These are phyloP conservation scores for Isoetes taiwanensis DNA, from an alignment of 75 land plant genomes.

Conservation along the genomic window DNA sequence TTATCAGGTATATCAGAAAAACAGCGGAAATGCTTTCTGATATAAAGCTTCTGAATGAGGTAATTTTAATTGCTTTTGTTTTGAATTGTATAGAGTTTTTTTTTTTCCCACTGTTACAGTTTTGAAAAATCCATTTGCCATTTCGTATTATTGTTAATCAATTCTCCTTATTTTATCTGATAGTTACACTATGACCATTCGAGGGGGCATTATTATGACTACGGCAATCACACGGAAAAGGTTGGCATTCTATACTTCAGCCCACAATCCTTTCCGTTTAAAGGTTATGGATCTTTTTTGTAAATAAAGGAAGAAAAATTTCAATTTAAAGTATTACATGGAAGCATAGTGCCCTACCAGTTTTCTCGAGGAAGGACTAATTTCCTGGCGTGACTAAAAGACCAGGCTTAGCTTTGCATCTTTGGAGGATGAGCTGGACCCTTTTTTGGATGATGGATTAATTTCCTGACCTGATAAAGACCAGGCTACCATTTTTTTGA, in stretches of 20 bases:
- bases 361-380: too few species aligned
- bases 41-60: constrained; percentile 67
- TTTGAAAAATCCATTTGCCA: background rate
- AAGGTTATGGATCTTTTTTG: too few species aligned
- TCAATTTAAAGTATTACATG: too few species aligned
- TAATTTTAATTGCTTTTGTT: constrained; percentile 9
- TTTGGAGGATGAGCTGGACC: too few species aligned
- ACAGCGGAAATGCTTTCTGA: constrained; percentile 58
- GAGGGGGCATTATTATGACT: constrained; percentile 80
- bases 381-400: too few species aligned
- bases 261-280: background rate
- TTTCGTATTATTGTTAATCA: background rate
- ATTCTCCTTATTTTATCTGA: background rate
- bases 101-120: background rate
- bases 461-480: too few species aligned
- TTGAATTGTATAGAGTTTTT: background rate
- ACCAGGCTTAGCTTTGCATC: too few species aligned
- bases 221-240: constrained; percentile 88
- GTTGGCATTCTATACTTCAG: constrained; percentile 14
- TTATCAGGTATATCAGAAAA: constrained; percentile 52
- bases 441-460: too few species aligned
- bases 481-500: too few species aligned
- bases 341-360: too few species aligned
- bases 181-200: constrained; percentile 75
- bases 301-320: too few species aligned